Evolutionary conservation across 2,329 filamentous ascomycete species (phyloP).

Genomic region (Colletotrichum sp.): DNA sequence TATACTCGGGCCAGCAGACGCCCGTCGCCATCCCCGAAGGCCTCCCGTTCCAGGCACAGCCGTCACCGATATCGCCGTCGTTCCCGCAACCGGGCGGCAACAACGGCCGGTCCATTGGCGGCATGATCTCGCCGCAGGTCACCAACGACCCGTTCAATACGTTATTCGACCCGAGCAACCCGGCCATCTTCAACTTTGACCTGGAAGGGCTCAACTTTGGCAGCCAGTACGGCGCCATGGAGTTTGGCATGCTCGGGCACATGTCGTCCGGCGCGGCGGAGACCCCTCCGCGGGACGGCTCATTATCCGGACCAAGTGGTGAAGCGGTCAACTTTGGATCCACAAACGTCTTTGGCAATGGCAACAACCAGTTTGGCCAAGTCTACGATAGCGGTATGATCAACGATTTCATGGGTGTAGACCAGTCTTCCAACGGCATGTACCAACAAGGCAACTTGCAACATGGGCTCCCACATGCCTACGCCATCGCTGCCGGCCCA

Average conservation of each 20-base stretch:
- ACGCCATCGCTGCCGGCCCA: conserved; percentile 68
- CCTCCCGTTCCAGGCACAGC: conserved; percentile 66
- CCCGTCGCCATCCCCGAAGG: conserved; percentile 53
- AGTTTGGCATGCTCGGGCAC: conserved; percentile 95
- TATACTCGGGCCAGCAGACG: conserved; percentile 54
- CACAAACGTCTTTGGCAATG: conserved; percentile 56
- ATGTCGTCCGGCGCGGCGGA: conserved; percentile 93
- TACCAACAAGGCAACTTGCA: conserved; percentile 64
- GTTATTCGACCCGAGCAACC: conserved; percentile 90
- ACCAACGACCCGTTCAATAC: conserved; percentile 58
- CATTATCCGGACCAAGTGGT: conserved; percentile 44
- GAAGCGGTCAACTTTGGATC: conserved; percentile 43
- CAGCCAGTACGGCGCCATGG: conserved; percentile 93
- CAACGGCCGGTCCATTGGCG: conserved; percentile 36
- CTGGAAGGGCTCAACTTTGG: conserved; percentile 93
- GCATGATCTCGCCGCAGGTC: conserved; percentile 54
- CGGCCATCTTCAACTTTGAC: conserved; percentile 94
- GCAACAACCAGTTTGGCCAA: conserved; percentile 53
- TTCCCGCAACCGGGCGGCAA: conserved; percentile 62
- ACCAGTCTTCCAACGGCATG: conserved; percentile 50
- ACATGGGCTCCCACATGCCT: conserved; percentile 68
- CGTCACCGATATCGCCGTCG: conserved; percentile 76
- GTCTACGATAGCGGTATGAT: conserved; percentile 57
- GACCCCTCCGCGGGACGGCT: conserved; percentile 70
- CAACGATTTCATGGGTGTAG: conserved; percentile 58